Percentiles rank a stretch among this genome's conserved stretches.
Conservation (phyloP, 768 basidiomycete genomes). For the Tricholoma bakamatsutake region DNA sequence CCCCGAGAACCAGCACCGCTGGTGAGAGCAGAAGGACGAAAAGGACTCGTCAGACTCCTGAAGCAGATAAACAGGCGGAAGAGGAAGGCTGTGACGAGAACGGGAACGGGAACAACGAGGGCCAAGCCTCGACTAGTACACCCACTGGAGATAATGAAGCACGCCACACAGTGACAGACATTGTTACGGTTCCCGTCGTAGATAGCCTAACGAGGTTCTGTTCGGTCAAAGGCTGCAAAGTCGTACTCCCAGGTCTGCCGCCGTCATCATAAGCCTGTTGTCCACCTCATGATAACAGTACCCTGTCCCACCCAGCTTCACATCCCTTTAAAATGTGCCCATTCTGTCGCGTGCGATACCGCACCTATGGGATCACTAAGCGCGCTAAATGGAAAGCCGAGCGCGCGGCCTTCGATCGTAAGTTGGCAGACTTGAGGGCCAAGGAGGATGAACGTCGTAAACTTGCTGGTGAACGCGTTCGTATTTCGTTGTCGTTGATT, state of each 20-base stretch:
- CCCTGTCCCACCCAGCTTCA: constrained; percentile 11
- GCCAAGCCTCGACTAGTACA: neutral
- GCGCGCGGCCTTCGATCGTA: constrained; percentile 35
- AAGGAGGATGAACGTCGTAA: constrained; percentile 33
- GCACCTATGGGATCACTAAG: constrained; percentile 48
- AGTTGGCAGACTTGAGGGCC: constrained; percentile 30
- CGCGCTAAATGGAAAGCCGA: constrained; percentile 48
- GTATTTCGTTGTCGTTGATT: constrained; percentile 10
- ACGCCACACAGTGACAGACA: neutral
- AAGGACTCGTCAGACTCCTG: neutral
- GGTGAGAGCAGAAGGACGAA: neutral
- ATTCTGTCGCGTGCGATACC: constrained; percentile 43
- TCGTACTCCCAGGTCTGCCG: constrained; percentile 32
- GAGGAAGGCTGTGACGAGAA: neutral
- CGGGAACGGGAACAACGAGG: constrained; percentile 5
- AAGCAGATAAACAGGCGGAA: neutral
- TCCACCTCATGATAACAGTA: constrained; percentile 17
- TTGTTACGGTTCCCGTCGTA: neutral
- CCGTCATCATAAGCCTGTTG: neutral
- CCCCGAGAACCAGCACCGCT: neutral
- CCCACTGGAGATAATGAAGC: neutral
- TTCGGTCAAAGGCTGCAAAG: constrained; percentile 52
- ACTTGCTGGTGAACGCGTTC: constrained; percentile 30
- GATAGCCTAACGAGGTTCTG: constrained; percentile 29
- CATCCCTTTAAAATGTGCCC: constrained; percentile 41